These are phyloP conservation scores for Apiospora arundinis DNA, from an alignment of 2,329 filamentous ascomycete species.

Conservation along the genomic window DNA sequence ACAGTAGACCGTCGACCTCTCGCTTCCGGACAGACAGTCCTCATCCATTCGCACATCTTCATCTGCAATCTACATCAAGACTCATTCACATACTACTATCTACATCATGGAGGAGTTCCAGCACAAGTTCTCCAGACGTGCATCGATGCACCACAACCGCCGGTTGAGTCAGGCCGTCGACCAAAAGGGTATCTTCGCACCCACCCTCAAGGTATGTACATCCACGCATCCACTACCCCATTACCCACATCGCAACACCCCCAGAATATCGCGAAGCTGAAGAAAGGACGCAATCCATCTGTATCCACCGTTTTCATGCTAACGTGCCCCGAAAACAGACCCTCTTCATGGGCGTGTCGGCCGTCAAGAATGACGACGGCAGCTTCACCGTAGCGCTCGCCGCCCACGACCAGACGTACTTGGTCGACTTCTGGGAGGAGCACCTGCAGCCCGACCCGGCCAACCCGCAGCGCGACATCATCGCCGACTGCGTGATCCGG, in stretches of 20 bases:
- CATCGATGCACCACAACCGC: constrained; percentile 53
- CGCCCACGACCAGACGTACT: constrained; percentile 76
- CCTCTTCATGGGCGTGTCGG: constrained; percentile 68
- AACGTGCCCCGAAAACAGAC: constrained; percentile 46
- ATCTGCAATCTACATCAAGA: neutral
- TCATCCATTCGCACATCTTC: constrained; percentile 7
- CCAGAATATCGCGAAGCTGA: too few relatives aligned
- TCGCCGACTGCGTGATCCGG: constrained; percentile 65
- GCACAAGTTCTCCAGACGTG: constrained; percentile 40
- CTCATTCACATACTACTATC: neutral
- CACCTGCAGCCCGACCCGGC: constrained; percentile 55
- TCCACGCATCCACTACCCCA: constrained; percentile 18
- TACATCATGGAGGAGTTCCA: neutral
- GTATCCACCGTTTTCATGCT: constrained; percentile 23
- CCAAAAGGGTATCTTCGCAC: constrained; percentile 50
- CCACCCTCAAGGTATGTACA: constrained; percentile 50
- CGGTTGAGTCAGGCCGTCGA: constrained; percentile 53
- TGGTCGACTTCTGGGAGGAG: constrained; percentile 73
- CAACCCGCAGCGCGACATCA: constrained; percentile 45
- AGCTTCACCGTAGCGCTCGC: constrained; percentile 69
- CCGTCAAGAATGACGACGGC: constrained; percentile 55
- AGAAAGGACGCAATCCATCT: too few relatives aligned
- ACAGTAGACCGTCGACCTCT: neutral
- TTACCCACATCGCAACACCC: neutral
- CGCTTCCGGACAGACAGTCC: neutral